Evolutionary conservation across 306 rosid species (phyloP), one percentile per base, ranked within the genome.

Genomic region (Begonia masoniana): DNA sequence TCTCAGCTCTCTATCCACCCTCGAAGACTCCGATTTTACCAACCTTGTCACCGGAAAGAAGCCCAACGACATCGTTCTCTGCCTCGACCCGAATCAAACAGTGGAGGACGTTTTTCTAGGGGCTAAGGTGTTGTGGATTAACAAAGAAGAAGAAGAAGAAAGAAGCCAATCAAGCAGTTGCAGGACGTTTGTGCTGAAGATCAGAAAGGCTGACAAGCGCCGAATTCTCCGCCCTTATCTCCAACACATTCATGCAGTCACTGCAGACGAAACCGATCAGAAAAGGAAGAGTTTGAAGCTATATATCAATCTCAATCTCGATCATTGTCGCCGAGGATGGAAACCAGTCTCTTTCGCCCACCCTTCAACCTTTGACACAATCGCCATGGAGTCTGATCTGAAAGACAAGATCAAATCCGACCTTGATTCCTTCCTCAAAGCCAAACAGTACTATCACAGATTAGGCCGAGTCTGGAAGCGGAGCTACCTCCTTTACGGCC

Each of bases 391-490:
- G 26, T 16, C 63, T 10, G 88, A 83, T 76, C 84, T 92, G 35
- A 92, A 81, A 70, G 54, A 58, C 50, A 92, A 71, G 65, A 69
- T 92, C 13, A 86, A 76, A 64, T 71, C 88, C 10, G 95, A 92
- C 52, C 81, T 92, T 15, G 99, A 92, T 58, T 81, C 74, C 31
- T 92, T 92, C 62, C 75, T 92, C 47, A 83, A 58, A 21, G 76
- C 80, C 31, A 81, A 65, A 55, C 88, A 79, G 35, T 83, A 79
- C 43, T 92, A 83, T 49, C 68, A 82, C 62, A 50, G 84, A 4
- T 35, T 91, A 12, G 99, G 99, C 45, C 89, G 99, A 0, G 83
- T 71, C 6, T 92, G 99, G 99, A 81, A 74, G 57, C 84, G 99
- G 58, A 86, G 96, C 59, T 92, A 70, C 63, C 67, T 92, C 0